Base-by-base conservation (phyloP, 73 alveolate genomes). In the Halteria grandinella region DNA sequence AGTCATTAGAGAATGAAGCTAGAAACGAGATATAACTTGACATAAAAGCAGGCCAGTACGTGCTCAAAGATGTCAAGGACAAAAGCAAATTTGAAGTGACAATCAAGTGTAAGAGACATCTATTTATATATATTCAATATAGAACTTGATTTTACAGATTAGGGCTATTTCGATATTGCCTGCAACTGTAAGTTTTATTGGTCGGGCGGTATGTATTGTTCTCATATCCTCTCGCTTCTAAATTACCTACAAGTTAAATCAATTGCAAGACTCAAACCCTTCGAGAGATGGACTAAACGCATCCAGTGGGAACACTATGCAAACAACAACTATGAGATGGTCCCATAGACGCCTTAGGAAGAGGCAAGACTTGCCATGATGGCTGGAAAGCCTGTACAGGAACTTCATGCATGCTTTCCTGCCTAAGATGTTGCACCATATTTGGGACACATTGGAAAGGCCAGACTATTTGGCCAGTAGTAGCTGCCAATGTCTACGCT, bases 261-360 rank as follows among this genome's bases (percentile, higher is more conserved):
- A n/a, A 24, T 75, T 2, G 55, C 20, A 6, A 29, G 64, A 0
- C 36, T 59, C 31, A 57, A 36, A 25, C 51, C 76, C 3, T 55
- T 28, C 14, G 55, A 55, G 10, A 55, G 87, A 32, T 75, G 87
- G 87, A 75, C 87, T 2, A 75, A 60, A 55, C 32, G 62, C 33
- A 37, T 55, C 18, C 44, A 75, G 31, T 75, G 87, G 87, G 79
- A 75, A 29, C 53, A 75, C 23, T 75, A 75, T 43, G 75, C 73
- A 10, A 28, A 18, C 57, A 20, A 43, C 23, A 47, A 75, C 51
- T 1, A 12, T 5, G 29, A 44, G 52, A 44, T 66, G 7, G n/a
- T 36, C 24, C 80, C 80, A 6, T 12, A 45, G 10, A 25, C 29
- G 12, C 66, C 45, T 24, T 10, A 2, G 28, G 49, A 6, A 10